phyloP scores from a whole-genome alignment of 139 green algal species.

The Monoraphidium neglectum region DNA sequence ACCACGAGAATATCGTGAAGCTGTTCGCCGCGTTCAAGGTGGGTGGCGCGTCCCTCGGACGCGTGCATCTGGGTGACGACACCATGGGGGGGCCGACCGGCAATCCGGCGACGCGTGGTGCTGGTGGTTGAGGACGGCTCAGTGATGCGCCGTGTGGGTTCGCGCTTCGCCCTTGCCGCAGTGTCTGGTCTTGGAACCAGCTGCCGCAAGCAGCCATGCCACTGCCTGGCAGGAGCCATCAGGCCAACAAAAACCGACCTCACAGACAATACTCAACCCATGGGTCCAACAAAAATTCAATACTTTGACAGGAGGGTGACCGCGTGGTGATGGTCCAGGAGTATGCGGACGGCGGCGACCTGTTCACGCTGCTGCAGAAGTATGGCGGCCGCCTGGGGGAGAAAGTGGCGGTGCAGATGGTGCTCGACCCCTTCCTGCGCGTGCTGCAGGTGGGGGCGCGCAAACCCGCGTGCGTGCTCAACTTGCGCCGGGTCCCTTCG shows the following conservation, averaged over 20 bases:
- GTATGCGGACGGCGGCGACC: slow-evolving; percentile 34
- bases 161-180: not conserved
- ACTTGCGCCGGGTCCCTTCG: no score
- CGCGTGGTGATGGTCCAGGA: slow-evolving; percentile 43
- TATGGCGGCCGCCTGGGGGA: slow-evolving; percentile 35
- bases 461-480: no score
- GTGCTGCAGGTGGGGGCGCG: slow-evolving; percentile 61
- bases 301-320: slow-evolving; percentile 26
- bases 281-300: not conserved
- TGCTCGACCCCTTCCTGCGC: slow-evolving; percentile 42
- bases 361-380: slow-evolving; percentile 29
- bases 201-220: not conserved
- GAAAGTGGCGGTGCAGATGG: slow-evolving; percentile 14
- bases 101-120: not conserved
- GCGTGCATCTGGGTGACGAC: not conserved
- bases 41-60: not conserved
- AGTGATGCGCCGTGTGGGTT: not conserved
- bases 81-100: not conserved
- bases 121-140: not conserved
- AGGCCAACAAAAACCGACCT: not conserved
- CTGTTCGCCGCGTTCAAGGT: slow-evolving; percentile 61
- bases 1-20: slow-evolving; percentile 59
- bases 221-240: not conserved
- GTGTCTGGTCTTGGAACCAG: not conserved
- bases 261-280: not conserved